Conservation (phyloP, 805 yeast species). For the Lachancea waltii region DNA sequence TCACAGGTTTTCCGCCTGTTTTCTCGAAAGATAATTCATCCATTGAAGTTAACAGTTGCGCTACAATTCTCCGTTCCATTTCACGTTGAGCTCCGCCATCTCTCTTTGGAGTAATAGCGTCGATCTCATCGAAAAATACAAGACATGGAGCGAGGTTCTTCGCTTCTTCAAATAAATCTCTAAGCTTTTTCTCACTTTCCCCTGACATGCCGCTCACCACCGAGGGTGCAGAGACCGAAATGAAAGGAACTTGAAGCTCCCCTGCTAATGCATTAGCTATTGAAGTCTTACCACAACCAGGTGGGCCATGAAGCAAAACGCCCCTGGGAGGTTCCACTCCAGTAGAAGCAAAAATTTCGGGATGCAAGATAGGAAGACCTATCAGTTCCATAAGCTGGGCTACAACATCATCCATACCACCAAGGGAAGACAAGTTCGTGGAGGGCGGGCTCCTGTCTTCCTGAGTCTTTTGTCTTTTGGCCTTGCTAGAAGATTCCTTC, state of each 20-base stretch:
- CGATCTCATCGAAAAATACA: constrained; percentile 92
- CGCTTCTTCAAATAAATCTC: constrained; percentile 94
- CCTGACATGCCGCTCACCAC: constrained; percentile 99
- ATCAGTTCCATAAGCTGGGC: constrained; percentile 83
- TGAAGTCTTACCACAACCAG: constrained; percentile 97
- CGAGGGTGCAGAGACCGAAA: constrained; percentile 88
- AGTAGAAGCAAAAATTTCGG: constrained; percentile 79
- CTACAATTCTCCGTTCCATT: constrained; percentile 96
- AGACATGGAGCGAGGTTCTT: constrained; percentile 84
- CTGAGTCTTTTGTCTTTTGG: constrained; percentile 40
- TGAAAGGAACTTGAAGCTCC: constrained; percentile 86
- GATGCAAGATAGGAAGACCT: constrained; percentile 88
- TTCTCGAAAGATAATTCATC: constrained; percentile 85
- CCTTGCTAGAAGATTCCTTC: constrained; percentile 35
- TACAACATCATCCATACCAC: constrained; percentile 85
- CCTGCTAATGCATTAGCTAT: constrained; percentile 96
- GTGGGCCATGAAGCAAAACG: constrained; percentile 92
- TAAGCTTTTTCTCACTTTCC: constrained; percentile 87
- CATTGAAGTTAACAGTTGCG: constrained; percentile 89
- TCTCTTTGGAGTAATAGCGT: constrained; percentile 95
- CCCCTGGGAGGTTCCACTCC: constrained; percentile 97
- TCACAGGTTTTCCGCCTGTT: constrained; percentile 88
- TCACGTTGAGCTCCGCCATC: constrained; percentile 93
- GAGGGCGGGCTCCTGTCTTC: constrained; percentile 64
- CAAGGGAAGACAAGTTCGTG: constrained; percentile 63